These are phyloP conservation scores for Chaetomium tenue DNA, from an alignment of 495 filamentous ascomycete genomes.

Conservation along the genomic window DNA sequence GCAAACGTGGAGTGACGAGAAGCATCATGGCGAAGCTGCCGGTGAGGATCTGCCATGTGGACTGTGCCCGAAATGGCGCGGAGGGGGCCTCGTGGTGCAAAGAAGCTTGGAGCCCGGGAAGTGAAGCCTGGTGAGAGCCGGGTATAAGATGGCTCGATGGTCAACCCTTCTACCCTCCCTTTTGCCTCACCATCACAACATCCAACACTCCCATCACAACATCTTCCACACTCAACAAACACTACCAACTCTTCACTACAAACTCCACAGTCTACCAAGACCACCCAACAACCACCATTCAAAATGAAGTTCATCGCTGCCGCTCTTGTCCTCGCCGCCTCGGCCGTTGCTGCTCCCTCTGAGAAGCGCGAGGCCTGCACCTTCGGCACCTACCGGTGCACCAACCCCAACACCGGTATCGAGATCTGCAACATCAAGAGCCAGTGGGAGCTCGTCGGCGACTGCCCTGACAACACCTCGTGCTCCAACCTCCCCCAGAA, in stretches of 20 bases:
- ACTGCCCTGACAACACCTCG: conserved; percentile 21
- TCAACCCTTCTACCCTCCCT: not conserved
- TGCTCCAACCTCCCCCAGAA: conserved; percentile 28
- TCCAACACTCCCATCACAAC: conserved; percentile 13
- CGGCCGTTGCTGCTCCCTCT: conserved; percentile 22
- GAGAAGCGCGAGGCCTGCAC: conserved; percentile 21
- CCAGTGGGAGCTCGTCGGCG: conserved; percentile 28
- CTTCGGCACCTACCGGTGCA: conserved; percentile 33
- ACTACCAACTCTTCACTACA: not conserved
- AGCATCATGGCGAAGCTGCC: conserved; percentile 3
- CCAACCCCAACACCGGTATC: conserved; percentile 29
- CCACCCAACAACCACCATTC: not conserved
- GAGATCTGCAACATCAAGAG: conserved; percentile 28
- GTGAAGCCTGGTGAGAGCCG: not conserved
- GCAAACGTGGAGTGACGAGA: not conserved
- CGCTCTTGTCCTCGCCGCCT: conserved; percentile 21
- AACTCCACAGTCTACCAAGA: not conserved
- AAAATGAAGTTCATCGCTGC: conserved; percentile 27
- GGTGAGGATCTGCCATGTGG: conserved; percentile 6
- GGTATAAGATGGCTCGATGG: conserved; percentile 16
- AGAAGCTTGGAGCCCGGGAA: not conserved
- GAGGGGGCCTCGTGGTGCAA: conserved; percentile 4
- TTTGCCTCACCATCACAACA: conserved; percentile 10
- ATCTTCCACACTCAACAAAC: conserved; percentile 11
- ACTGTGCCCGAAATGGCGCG: not conserved